phyloP scores from a whole-genome alignment of 1,284 basidiomycete species.

The Mycena sp. region DNA sequence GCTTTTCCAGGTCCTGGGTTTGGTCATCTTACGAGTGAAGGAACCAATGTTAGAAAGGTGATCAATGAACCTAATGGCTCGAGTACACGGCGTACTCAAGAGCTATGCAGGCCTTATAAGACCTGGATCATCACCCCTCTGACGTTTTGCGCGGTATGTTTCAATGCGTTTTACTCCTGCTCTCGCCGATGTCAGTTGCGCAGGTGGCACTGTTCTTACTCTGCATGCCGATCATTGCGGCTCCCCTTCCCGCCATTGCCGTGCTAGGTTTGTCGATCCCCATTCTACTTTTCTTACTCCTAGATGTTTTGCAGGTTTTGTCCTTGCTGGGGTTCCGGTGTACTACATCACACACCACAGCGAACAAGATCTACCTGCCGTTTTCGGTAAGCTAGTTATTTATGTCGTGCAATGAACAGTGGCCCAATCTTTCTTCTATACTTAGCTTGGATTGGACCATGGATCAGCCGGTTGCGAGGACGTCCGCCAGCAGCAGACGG shows the following conservation, averaged over 20 bases:
- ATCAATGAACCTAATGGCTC: conserved; percentile 21
- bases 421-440: conserved; percentile 15
- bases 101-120: conserved; percentile 78
- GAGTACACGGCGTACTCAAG: background rate
- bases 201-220: conserved; percentile 92
- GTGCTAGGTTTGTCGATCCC: conserved; percentile 73
- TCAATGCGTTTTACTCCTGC: conserved; percentile 15
- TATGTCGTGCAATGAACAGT: background rate
- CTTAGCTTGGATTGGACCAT: conserved; percentile 55
- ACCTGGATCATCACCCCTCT: conserved; percentile 94
- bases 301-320: conserved; percentile 59
- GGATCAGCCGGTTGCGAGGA: conserved; percentile 58
- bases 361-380: conserved; percentile 54
- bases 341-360: conserved; percentile 81
- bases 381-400: conserved; percentile 54
- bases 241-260: conserved; percentile 88
- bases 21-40: conserved; percentile 89
- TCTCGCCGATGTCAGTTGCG: conserved; percentile 13
- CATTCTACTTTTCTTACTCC: background rate
- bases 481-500: conserved; percentile 63
- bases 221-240: conserved; percentile 95
- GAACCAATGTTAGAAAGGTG: conserved; percentile 90
- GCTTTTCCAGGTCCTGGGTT: conserved; percentile 74
- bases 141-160: conserved; percentile 85
- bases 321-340: conserved; percentile 81